These are phyloP conservation scores for Colletotrichum musicola DNA, from an alignment of 2,329 filamentous ascomycete genomes.

Conservation along the genomic window DNA sequence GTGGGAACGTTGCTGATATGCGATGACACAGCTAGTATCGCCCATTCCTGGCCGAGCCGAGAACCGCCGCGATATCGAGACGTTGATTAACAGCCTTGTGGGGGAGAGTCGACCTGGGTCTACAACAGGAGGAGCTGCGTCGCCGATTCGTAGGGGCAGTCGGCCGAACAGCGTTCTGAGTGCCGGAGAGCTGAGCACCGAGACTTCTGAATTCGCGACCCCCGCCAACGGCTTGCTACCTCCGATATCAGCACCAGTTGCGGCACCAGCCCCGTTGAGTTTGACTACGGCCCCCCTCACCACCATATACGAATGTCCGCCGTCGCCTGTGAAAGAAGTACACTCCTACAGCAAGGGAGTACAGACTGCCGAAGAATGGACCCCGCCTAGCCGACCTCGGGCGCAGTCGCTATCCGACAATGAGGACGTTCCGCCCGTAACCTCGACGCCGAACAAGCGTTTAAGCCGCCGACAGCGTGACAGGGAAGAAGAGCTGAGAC, in stretches of 20 bases:
- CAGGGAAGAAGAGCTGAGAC: slow-evolving; percentile 88
- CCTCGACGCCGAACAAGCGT: slow-evolving; percentile 76
- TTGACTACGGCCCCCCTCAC: slow-evolving; percentile 80
- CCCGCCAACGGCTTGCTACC: slow-evolving; percentile 57
- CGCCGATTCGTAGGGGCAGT: slow-evolving; percentile 77
- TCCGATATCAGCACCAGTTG: slow-evolving; percentile 48
- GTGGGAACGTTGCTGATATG: slow-evolving; percentile 25
- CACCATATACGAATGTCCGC: slow-evolving; percentile 84
- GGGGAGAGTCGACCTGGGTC: slow-evolving; percentile 81
- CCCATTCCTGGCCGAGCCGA: slow-evolving; percentile 78
- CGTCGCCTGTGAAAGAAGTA: slow-evolving; percentile 82
- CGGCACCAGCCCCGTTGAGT: slow-evolving; percentile 68
- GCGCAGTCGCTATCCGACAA: slow-evolving; percentile 73
- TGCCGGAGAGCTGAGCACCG: slow-evolving; percentile 83
- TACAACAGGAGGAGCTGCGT: slow-evolving; percentile 72
- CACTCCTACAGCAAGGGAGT: slow-evolving; percentile 98
- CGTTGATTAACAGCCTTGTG: slow-evolving; percentile 85
- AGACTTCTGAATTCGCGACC: slow-evolving; percentile 72
- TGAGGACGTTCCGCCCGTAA: slow-evolving; percentile 68
- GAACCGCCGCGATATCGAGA: slow-evolving; percentile 82
- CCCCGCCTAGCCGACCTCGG: slow-evolving; percentile 64
- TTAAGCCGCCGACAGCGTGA: slow-evolving; percentile 84
- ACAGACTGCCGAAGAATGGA: slow-evolving; percentile 86
- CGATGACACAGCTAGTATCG: slow-evolving; percentile 62
- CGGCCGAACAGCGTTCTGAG: slow-evolving; percentile 90